Conservation (phyloP, 768 basidiomycete genomes). For the Galerina marginata region DNA sequence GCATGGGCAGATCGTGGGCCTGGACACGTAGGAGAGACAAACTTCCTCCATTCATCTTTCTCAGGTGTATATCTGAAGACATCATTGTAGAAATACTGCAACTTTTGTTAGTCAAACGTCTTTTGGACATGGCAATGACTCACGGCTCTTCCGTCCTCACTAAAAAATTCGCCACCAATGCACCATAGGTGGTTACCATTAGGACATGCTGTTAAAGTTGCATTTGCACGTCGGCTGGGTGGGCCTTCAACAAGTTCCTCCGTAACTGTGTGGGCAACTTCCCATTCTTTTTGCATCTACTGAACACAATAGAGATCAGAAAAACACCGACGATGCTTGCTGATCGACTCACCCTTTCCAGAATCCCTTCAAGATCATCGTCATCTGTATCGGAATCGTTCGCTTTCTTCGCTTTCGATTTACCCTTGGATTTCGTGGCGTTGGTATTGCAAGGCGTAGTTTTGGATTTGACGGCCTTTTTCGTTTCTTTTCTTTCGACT, state of each 20-base stretch:
- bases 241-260: constrained; percentile 87
- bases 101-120: background rate
- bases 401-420: constrained; percentile 26
- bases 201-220: constrained; percentile 81
- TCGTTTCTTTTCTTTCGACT: constrained; percentile 70
- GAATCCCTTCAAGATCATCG: constrained; percentile 82
- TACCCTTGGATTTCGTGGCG: constrained; percentile 18
- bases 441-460: constrained; percentile 2
- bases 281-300: constrained; percentile 87
- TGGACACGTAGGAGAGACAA: constrained; percentile 83
- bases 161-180: constrained; percentile 88
- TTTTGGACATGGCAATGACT: constrained; percentile 13
- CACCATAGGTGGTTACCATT: constrained; percentile 83
- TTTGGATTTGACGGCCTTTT: constrained; percentile 54
- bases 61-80: constrained; percentile 87
- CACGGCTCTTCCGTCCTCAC: constrained; percentile 83
- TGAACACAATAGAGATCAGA: constrained; percentile 24
- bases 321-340: background rate
- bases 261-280: constrained; percentile 78
- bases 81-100: constrained; percentile 85
- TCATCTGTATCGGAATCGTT: constrained; percentile 65
- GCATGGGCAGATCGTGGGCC: constrained; percentile 90
- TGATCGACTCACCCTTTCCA: constrained; percentile 66
- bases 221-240: constrained; percentile 83
- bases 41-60: constrained; percentile 92